A percentile compares a stretch with the other conserved stretches of the same genome.
Conservation (phyloP, 768 basidiomycete genomes). For the Trametes villosa region DNA sequence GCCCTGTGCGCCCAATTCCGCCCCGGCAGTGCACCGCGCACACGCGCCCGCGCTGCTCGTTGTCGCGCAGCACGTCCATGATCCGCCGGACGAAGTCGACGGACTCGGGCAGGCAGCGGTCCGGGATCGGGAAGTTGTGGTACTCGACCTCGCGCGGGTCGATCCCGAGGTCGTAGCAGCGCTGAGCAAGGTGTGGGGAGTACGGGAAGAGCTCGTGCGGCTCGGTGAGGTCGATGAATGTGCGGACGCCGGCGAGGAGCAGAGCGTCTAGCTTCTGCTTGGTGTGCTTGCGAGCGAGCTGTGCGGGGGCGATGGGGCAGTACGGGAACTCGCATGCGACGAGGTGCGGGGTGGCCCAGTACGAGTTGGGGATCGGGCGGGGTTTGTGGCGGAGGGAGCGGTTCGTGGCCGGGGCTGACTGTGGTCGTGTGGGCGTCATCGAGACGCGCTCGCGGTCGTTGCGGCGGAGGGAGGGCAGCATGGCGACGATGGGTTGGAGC, state of each 20-base stretch:
- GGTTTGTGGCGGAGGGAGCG: conserved; percentile 28
- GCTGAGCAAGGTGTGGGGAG: conserved; percentile 53
- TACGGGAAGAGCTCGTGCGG: conserved; percentile 76
- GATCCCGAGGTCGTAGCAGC: conserved; percentile 60
- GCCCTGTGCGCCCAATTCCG: conserved; percentile 70
- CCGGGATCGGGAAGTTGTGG: conserved; percentile 78
- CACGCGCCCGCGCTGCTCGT: conserved; percentile 59
- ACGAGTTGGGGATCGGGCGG: conserved; percentile 81
- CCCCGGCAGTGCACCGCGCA: conserved; percentile 82
- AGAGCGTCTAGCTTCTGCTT: conserved; percentile 76
- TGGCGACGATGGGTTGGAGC: conserved; percentile 6
- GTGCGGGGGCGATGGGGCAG: conserved; percentile 35
- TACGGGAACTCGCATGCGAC: conserved; percentile 86
- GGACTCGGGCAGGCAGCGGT: conserved; percentile 68
- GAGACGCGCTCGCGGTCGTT: conserved; percentile 38
- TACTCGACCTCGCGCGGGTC: conserved; percentile 63
- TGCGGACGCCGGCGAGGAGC: conserved; percentile 72
- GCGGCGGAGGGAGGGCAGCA: conserved; percentile 3
- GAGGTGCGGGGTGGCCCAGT: conserved; percentile 77
- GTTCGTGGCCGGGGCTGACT: conserved; percentile 16
- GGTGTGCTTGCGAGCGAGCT: conserved; percentile 38
- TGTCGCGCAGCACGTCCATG: conserved; percentile 61
- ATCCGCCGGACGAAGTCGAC: conserved; percentile 61
- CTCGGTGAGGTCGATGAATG: conserved; percentile 87
- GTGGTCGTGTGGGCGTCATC: conserved; percentile 57